phyloP scores from a whole-genome alignment of 2,329 filamentous ascomycete species.

The Elsinoe batatas region DNA sequence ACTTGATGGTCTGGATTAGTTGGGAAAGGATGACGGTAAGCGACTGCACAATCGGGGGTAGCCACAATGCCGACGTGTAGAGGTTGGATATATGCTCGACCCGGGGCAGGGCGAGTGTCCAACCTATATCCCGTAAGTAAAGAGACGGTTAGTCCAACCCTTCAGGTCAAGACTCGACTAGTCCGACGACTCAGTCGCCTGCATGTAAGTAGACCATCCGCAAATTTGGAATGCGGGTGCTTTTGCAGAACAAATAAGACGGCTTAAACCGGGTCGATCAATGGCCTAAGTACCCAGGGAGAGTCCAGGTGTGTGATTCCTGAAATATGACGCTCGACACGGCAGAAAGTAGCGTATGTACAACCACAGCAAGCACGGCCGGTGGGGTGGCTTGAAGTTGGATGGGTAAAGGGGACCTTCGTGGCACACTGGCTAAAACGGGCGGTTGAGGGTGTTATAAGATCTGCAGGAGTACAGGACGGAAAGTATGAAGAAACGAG shows the following conservation, averaged over 20 bases:
- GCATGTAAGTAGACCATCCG: background rate
- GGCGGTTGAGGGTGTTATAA: background rate
- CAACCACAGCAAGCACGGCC: background rate
- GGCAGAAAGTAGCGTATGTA: background rate
- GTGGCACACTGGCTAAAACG: background rate
- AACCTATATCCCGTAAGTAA: background rate
- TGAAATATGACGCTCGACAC: constrained; percentile 9
- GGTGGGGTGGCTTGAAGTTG: background rate
- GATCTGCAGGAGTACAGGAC: background rate
- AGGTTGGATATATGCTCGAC: background rate
- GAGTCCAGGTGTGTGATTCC: constrained; percentile 3
- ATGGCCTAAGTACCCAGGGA: constrained; percentile 5
- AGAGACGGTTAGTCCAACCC: background rate
- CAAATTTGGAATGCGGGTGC: background rate
- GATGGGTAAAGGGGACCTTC: background rate
- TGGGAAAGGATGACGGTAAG: constrained; percentile 15
- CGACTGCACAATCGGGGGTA: constrained; percentile 16
- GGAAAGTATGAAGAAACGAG: background rate
- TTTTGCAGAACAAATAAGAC: background rate
- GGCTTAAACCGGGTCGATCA: constrained; percentile 9
- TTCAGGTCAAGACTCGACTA: background rate
- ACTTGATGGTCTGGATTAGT: constrained; percentile 14
- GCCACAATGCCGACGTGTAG: constrained; percentile 15
- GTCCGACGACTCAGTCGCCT: background rate
- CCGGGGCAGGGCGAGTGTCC: background rate